Evolutionary conservation across 495 filamentous ascomycete species (phyloP), one percentile per base, ranked within the genome.

Genomic region (Amniculicola lignicola): DNA sequence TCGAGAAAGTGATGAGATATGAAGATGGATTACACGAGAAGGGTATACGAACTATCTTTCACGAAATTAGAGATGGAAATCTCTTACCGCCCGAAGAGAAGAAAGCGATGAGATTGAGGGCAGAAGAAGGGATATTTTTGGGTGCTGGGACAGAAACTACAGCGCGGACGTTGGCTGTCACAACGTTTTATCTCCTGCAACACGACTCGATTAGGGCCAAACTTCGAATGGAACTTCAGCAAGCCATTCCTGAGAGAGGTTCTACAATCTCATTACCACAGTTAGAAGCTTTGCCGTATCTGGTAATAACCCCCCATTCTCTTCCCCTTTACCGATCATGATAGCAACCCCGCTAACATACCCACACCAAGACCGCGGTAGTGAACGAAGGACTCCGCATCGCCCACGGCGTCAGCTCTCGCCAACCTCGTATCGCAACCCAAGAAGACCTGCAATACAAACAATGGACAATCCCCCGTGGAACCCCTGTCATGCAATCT

Each of bases 71-170:
- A 4, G 44, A 48, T 10, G 18, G 28, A 4, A 22, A 7, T 18
- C 15, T 23, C 10, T 18, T 35, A 22, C 9, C 18, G 18, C 9
- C 5, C 10, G 35, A 25, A 24, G 48, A 51, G 21, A 51, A 51
- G 37, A 16, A 4, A n/a, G 33, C 48, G 15, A 11, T 18, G 7
- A 12, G 48, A 21, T 22, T 51, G 10, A 51, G 22, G 48, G 19
- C 6, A 6, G 48, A 38, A 5, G 21, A 4, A 3, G 22, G 33
- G 14, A 19, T 48, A 4, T 48, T 51, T 23, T n/a, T 51, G 3
- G 48, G 33, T n/a, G 48, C 48, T 5, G 48, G 48, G 14, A 51
- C 48, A 6, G 48, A 51, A 23, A 51, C 48, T 5, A 51, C 48
- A 25, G 48, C 33, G 25, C 6, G 33, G 3, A 51, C 48, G 15